Evolutionary conservation across 805 yeast genomes (phyloP).

Genomic region (Candida namnaoensis): DNA sequence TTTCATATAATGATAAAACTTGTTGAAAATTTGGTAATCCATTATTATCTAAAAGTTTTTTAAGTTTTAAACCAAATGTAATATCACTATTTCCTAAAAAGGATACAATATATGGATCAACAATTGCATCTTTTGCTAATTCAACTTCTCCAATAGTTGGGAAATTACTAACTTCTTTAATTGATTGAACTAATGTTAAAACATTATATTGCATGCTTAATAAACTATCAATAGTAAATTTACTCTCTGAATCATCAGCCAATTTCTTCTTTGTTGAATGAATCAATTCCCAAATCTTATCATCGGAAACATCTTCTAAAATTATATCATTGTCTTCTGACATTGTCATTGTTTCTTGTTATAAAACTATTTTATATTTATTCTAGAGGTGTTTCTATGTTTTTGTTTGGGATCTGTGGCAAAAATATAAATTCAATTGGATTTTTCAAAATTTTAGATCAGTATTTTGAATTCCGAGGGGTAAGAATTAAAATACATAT

Average conservation of each 20-base stretch:
- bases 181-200: neutral
- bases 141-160: slow-evolving; percentile 2
- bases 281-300: no score
- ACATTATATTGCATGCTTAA: neutral
- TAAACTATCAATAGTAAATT: neutral
- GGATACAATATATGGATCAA: neutral
- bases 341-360: no score
- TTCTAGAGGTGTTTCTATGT: no score
- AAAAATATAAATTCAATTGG: no score
- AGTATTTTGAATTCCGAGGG: no score
- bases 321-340: no score
- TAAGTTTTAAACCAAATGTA: slow-evolving; percentile 1
- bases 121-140: neutral
- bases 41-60: slow-evolving; percentile 1
- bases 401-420: no score
- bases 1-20: neutral
- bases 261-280: neutral
- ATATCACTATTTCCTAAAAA: slow-evolving; percentile 3
- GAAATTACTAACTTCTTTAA: neutral
- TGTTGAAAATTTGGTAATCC: slow-evolving; percentile 2
- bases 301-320: no score
- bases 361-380: no score
- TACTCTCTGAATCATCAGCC: neutral
- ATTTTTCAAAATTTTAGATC: no score
- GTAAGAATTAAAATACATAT: no score